phyloP scores from a whole-genome alignment of 192 early-diverging fungal genomes.

The Fimicolochytrium jonesii region DNA sequence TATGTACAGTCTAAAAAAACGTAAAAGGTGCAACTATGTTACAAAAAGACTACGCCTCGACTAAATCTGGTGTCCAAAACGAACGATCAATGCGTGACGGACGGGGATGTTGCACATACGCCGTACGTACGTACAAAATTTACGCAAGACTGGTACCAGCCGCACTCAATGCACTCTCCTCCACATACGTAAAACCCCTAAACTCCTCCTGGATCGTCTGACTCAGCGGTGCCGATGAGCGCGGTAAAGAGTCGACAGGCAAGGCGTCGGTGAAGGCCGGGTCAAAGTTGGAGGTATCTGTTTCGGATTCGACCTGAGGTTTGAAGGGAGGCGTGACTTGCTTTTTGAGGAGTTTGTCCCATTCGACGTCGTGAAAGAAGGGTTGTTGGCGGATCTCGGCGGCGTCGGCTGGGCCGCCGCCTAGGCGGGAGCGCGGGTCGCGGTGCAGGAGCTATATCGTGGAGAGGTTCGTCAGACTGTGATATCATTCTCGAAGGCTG shows the following conservation, averaged over 20 bases:
- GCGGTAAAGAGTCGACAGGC: conserved; percentile 46
- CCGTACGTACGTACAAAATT: no score
- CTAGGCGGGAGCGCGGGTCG: conserved; percentile 58
- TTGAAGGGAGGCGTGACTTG: conserved; percentile 65
- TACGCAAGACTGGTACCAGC: background rate
- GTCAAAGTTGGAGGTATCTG: conserved; percentile 50
- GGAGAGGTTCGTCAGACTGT: no score
- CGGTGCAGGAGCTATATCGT: conserved; percentile 63
- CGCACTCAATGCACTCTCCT: conserved; percentile 10
- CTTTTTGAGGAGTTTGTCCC: conserved; percentile 58
- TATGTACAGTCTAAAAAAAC: no score
- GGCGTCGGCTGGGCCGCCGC: conserved; percentile 53
- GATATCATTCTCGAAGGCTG: no score
- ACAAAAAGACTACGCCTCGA: no score
- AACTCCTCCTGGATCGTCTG: conserved; percentile 49
- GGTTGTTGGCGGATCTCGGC: conserved; percentile 58
- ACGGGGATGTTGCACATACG: no score
- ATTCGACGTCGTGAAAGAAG: conserved; percentile 62
- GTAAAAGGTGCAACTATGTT: no score
- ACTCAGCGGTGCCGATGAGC: conserved; percentile 32
- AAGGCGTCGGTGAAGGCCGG: conserved; percentile 43
- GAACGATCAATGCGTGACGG: no score
- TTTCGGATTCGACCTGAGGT: conserved; percentile 56
- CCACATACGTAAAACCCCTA: conserved; percentile 42
- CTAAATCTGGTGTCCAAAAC: no score